phyloP scores from a whole-genome alignment of 148 eudicot species.

The Oxyria digyna region DNA sequence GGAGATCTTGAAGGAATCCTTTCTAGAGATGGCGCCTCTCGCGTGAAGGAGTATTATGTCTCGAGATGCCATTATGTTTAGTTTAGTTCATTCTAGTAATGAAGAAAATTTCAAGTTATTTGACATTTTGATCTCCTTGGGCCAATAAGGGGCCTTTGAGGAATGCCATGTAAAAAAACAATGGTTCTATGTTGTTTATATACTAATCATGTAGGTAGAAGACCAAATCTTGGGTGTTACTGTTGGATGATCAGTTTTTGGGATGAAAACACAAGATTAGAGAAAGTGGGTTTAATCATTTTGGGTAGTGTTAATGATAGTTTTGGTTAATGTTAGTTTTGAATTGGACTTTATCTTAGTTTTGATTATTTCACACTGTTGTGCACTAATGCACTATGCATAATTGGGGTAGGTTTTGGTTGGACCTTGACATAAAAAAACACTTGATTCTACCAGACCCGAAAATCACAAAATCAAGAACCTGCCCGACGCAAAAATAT shows the following conservation, averaged over 20 bases:
- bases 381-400: not conserved
- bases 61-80: constrained; percentile 62
- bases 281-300: not conserved
- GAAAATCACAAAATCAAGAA: too few species aligned
- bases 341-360: not conserved
- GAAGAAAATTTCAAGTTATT: not conserved
- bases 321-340: not conserved
- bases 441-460: too few species aligned
- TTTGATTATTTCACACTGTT: not conserved
- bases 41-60: constrained; percentile 54
- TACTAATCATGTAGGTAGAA: not conserved
- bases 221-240: not conserved
- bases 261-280: not conserved
- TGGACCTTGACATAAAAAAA: too few species aligned
- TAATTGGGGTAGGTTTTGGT: too few species aligned
- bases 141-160: constrained; percentile 1
- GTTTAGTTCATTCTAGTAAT: not conserved
- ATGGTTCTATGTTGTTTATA: not conserved
- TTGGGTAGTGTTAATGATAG: not conserved
- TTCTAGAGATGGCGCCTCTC: constrained; percentile 82
- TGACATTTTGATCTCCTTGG: constrained; percentile 6
- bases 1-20: constrained; percentile 93
- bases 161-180: not conserved
- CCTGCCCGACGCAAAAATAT: too few species aligned
- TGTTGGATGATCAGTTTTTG: not conserved